Evolutionary conservation across 148 eudicot genomes (phyloP), one percentile per base, ranked within the genome.

Genomic region (Fagopyrum tataricum): DNA sequence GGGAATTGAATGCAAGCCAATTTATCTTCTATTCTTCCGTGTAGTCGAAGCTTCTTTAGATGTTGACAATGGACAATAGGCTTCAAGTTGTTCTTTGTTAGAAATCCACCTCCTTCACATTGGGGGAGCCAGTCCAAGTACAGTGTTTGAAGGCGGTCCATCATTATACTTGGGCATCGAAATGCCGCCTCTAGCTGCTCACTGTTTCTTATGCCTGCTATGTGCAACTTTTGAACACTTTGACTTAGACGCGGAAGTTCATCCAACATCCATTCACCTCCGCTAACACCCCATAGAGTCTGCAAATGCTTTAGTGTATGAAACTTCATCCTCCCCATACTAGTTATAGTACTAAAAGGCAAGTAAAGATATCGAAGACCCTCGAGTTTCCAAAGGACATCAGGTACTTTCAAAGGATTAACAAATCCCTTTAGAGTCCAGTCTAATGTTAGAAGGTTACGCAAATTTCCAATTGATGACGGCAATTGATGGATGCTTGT

Each of bases 261-360:
- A 23, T 56, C 61, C 7, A 77, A 26, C 80, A 82, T 74, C 85
- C 82, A 82, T 23, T 44, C 7, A 5, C 82, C 80, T 47, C 82
- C 82, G 1, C 71, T 71, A 8, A 48, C 67, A 44, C 75, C 76
- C 82, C 37, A 31, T 31, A 31, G 37, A 31, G 37, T 31, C 37
- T 31, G 37, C 37, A 31, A 31, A 31, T 11, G 12, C 48, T 44
- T 11, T 44, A 44, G 48, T 6, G 47, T 44, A 10, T 44, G 47
- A 6, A 44, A 44, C 47, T 44, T 44, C 47, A 6, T 2, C 70
- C 37, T 31, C 12, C 53, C 56, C 18, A 11, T 14, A 4, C 31
- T 5, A 37, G 52, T 31, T 21, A 46, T 56, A n/a, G n/a, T n/a
- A 24, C 67, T 74, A 41, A 44, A 14, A 0, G 84, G 84, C 17